These are phyloP conservation scores for Xylaria castorea DNA, from an alignment of 495 filamentous ascomycete genomes.

Conservation along the genomic window DNA sequence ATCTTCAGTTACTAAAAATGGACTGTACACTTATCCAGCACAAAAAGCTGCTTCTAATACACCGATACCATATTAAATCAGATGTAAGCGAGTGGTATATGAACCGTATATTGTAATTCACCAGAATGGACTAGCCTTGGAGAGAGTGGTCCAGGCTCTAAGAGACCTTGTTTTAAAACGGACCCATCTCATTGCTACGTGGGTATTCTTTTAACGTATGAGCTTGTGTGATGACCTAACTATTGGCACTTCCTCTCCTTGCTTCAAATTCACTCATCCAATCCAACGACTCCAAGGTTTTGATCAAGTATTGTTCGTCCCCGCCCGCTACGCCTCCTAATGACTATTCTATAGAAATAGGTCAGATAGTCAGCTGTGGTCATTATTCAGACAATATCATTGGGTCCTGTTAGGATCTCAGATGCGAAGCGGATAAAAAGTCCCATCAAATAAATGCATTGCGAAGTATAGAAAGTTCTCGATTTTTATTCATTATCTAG, in stretches of 20 bases:
- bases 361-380: not conserved
- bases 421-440: not conserved
- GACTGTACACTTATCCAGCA: too few species aligned
- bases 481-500: conserved; percentile 2
- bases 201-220: not conserved
- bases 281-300: not conserved
- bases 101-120: not conserved
- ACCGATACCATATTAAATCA: too few species aligned
- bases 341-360: not conserved
- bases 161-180: not conserved
- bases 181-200: not conserved
- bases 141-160: not conserved
- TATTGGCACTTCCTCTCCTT: not conserved
- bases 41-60: too few species aligned
- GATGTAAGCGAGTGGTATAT: not conserved
- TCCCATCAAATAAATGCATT: not conserved
- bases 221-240: too few species aligned
- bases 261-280: not conserved
- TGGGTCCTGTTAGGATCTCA: not conserved
- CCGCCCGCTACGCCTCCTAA: not conserved
- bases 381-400: not conserved
- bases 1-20: too few species aligned
- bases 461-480: not conserved
- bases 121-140: not conserved
- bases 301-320: not conserved